Evolutionary conservation across 306 rosid species (phyloP).

Genomic region (Quillaja saponaria): DNA sequence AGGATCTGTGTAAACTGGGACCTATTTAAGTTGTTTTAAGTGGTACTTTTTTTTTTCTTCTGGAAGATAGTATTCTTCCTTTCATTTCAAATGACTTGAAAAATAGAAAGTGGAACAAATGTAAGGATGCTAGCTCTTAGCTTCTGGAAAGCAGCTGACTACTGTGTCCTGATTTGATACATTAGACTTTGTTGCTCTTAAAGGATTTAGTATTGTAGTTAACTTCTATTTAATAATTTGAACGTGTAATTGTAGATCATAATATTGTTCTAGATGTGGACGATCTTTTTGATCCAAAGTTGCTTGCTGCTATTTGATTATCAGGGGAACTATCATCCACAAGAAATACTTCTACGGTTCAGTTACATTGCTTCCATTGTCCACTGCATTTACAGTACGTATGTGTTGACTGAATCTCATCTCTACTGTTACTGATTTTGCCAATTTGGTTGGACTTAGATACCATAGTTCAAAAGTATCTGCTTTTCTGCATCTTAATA

Average conservation of each 20-base stretch:
- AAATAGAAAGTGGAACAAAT: no score
- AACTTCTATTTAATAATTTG: slow-evolving; percentile 11
- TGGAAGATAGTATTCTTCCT: no score
- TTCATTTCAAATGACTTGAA: no score
- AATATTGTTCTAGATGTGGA: slow-evolving; percentile 21
- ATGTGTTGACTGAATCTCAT: slow-evolving; percentile 42
- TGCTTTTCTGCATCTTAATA: slow-evolving; percentile 18
- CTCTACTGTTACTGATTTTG: background rate
- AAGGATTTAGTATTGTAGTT: slow-evolving; percentile 11
- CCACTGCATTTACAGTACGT: slow-evolving; percentile 69
- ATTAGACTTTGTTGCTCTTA: background rate
- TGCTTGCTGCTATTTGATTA: slow-evolving; percentile 31
- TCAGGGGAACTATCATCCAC: slow-evolving; percentile 81
- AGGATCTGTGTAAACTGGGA: background rate
- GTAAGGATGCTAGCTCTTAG: no score
- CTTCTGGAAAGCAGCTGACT: background rate
- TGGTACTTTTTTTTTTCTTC: background rate
- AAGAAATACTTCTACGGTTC: slow-evolving; percentile 77
- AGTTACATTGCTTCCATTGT: slow-evolving; percentile 67
- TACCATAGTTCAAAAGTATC: background rate
- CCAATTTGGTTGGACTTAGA: no score
- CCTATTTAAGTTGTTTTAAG: background rate
- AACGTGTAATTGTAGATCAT: slow-evolving; percentile 18
- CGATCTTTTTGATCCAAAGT: slow-evolving; percentile 25
- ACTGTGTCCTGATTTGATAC: slow-evolving; percentile 2